A percentile compares a stretch with the other conserved stretches of the same genome.
Conservation (phyloP, 306 rosid genomes). For the Senna siamea region DNA sequence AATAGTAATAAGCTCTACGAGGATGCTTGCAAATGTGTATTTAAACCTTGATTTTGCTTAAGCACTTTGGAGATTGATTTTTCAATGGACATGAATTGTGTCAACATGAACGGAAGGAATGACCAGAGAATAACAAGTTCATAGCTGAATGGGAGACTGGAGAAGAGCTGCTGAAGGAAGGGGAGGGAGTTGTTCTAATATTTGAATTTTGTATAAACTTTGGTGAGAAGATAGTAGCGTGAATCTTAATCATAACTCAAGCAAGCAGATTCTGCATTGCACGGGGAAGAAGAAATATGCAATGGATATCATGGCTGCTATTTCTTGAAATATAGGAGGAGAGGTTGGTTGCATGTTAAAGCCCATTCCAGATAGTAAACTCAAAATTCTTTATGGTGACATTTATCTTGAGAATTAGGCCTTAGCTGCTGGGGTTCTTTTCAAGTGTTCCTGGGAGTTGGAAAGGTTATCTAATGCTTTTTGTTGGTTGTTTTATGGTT, state of each 20-base stretch:
- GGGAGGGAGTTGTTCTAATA: constrained; percentile 51
- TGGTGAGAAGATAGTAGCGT: constrained; percentile 21
- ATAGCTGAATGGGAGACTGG: constrained; percentile 34
- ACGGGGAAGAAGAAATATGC: constrained; percentile 32
- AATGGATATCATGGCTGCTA: constrained; percentile 38
- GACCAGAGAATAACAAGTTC: constrained; percentile 26
- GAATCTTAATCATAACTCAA: constrained; percentile 38
- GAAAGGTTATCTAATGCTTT: constrained; percentile 29
- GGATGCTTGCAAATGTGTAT: too few species aligned
- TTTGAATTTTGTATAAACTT: constrained; percentile 38
- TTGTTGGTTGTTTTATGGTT: constrained; percentile 21
- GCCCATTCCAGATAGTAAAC: constrained; percentile 15
- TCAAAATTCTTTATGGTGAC: constrained; percentile 9
- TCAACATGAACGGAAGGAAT: too few species aligned
- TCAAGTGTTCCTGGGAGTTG: constrained; percentile 27
- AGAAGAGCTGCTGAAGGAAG: constrained; percentile 48
- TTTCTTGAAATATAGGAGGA: constrained; percentile 30
- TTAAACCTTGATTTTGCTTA: too few species aligned
- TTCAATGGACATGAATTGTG: too few species aligned
- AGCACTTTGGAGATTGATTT: too few species aligned
- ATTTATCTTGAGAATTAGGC: constrained; percentile 19
- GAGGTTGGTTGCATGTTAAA: not conserved
- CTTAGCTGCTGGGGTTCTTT: not conserved
- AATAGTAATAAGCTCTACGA: too few species aligned
- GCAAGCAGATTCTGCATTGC: constrained; percentile 38